Percentiles rank a stretch among this genome's conserved stretches.
Evolutionary conservation across 805 yeast species (phyloP).

Genomic region (Starmerella cellae): DNA sequence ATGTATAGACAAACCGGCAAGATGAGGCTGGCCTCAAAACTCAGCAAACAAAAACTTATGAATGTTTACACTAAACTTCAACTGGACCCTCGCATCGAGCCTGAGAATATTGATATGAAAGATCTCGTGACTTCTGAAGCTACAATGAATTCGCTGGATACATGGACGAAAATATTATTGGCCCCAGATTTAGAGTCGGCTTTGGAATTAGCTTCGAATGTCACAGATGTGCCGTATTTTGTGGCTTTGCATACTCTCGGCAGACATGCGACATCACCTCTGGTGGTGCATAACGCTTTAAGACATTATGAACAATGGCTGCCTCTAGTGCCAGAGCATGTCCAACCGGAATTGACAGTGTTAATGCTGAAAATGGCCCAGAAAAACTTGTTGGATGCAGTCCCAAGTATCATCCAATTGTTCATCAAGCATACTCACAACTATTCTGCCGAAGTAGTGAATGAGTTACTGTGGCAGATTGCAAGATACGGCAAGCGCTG

Average conservation of each 20-base stretch:
- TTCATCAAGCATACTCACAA: conserved; percentile 8
- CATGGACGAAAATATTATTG: not conserved
- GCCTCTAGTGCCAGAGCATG: conserved; percentile 7
- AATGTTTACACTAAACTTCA: not conserved
- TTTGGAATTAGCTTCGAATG: conserved; percentile 1
- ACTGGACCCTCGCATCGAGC: not conserved
- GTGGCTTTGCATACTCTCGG: conserved; percentile 21
- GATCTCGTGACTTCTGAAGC: not conserved
- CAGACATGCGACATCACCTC: conserved; percentile 17
- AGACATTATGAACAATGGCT: conserved; percentile 16
- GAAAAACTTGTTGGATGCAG: conserved; percentile 17
- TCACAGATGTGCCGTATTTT: conserved; percentile 15
- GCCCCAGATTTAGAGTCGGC: conserved; percentile 17
- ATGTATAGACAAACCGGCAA: not conserved
- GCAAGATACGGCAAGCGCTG: conserved; percentile 22
- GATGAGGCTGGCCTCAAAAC: not conserved
- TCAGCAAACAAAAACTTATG: not conserved
- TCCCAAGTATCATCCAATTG: conserved; percentile 22
- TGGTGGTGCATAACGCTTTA: conserved; percentile 20
- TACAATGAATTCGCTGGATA: not conserved
- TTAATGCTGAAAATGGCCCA: conserved; percentile 20
- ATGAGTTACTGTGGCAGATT: conserved; percentile 25
- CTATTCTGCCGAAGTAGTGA: conserved; percentile 9
- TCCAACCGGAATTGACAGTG: conserved; percentile 18
- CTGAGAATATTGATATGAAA: not conserved